A percentile compares a stretch with the other conserved stretches of the same genome.
Evolutionary conservation across 352 stramenopile genomes (phyloP).

Genomic region (Pythium sukuiense): DNA sequence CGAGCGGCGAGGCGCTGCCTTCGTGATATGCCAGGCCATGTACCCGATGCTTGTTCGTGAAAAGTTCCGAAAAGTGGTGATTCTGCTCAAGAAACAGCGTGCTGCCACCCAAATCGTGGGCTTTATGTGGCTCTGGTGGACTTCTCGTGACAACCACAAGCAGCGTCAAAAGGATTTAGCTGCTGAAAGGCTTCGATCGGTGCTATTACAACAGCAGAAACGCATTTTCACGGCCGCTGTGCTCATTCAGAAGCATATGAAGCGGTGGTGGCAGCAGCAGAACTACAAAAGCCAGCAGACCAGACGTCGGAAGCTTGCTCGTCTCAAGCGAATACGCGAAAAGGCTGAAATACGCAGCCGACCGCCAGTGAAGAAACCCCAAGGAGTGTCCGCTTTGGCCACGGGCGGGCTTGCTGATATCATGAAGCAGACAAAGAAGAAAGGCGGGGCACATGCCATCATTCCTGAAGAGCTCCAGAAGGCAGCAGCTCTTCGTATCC

Average conservation of each 20-base stretch:
- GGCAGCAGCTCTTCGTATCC: constrained; percentile 24
- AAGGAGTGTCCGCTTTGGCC: background rate
- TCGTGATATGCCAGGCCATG: constrained; percentile 42
- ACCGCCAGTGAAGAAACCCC: background rate
- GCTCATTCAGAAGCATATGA: constrained; percentile 47
- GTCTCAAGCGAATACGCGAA: constrained; percentile 25
- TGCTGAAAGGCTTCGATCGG: background rate
- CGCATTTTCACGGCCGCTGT: constrained; percentile 17
- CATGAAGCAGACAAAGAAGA: constrained; percentile 19
- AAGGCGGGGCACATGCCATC: background rate
- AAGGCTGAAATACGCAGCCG: constrained; percentile 25
- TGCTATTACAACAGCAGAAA: constrained; percentile 9
- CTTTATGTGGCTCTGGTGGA: constrained; percentile 30
- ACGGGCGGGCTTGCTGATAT: constrained; percentile 13
- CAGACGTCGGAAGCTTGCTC: constrained; percentile 34
- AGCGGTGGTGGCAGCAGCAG: constrained; percentile 48
- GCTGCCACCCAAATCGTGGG: constrained; percentile 27
- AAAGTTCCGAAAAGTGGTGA: constrained; percentile 30
- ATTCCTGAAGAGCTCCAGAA: background rate
- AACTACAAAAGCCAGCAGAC: constrained; percentile 35
- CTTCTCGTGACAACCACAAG: background rate
- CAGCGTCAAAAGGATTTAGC: background rate
- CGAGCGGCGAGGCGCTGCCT: constrained; percentile 44
- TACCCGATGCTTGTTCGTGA: constrained; percentile 45
- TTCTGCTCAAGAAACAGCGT: constrained; percentile 25